These are phyloP conservation scores for Pichia sp. DNA, from an alignment of 1,139 yeast genomes.

Conservation along the genomic window DNA sequence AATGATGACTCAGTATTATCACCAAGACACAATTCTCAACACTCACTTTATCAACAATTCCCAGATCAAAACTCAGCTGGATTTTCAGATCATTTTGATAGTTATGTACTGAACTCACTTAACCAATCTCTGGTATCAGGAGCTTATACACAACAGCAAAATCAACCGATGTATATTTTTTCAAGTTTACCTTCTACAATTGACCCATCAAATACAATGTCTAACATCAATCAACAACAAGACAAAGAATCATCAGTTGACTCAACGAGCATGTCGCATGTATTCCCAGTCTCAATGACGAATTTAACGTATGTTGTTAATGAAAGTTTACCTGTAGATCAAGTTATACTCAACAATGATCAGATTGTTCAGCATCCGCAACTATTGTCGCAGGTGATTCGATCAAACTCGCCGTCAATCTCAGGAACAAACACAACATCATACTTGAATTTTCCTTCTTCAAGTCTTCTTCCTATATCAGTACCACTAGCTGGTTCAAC, in stretches of 20 bases:
- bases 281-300: conserved; percentile 2
- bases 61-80: conserved; percentile 12
- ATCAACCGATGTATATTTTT: conserved; percentile 9
- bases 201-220: conserved; percentile 8
- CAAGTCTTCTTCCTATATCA: conserved; percentile 7
- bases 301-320: not conserved
- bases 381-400: not conserved
- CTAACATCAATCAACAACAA: not conserved
- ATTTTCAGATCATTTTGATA: conserved; percentile 3
- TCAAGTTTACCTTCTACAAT: conserved; percentile 13
- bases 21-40: conserved; percentile 1
- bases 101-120: not conserved
- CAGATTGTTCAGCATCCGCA: not conserved
- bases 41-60: conserved; percentile 8
- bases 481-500: conserved; percentile 3
- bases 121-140: conserved; percentile 5
- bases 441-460: conserved; percentile 4
- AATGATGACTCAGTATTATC: conserved; percentile 4
- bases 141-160: conserved; percentile 1
- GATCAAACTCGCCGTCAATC: conserved; percentile 3
- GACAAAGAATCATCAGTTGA: not conserved
- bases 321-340: conserved; percentile 1
- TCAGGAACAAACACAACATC: not conserved
- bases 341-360: not conserved
- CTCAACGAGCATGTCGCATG: conserved; percentile 1